Conservation (phyloP, 1,139 yeast genomes). For the Magnusiomyces tetraspermus region DNA sequence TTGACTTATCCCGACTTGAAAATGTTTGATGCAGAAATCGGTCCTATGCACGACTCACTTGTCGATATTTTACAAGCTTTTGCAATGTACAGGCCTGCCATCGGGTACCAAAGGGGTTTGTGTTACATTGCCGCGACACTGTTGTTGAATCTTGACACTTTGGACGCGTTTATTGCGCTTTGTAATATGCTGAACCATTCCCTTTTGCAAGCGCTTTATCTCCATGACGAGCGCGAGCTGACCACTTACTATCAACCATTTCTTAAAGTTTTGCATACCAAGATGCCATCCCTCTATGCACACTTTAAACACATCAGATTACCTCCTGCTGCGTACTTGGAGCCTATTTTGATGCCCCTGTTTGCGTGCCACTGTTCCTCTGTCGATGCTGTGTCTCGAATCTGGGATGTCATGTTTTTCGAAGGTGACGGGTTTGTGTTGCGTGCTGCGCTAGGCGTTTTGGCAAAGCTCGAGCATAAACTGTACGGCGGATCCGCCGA, state of each 20-base stretch:
- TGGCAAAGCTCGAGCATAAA: constrained; percentile 42
- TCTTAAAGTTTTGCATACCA: constrained; percentile 38
- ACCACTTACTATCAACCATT: constrained; percentile 37
- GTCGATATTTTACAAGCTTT: constrained; percentile 29
- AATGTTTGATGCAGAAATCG: constrained; percentile 33
- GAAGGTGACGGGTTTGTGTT: constrained; percentile 48
- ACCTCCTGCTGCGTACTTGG: constrained; percentile 32
- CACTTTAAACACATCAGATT: constrained; percentile 43
- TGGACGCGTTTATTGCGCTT: constrained; percentile 39
- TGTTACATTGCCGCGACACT: constrained; percentile 37
- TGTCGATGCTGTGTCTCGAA: constrained; percentile 34
- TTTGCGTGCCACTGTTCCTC: constrained; percentile 30
- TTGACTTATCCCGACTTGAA: constrained; percentile 39
- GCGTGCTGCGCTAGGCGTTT: constrained; percentile 41
- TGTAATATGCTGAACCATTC: constrained; percentile 37
- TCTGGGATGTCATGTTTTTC: constrained; percentile 52
- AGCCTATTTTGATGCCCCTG: constrained; percentile 32
- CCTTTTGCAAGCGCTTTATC: constrained; percentile 25
- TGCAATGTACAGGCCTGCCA: constrained; percentile 26
- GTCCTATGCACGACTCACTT: constrained; percentile 33
- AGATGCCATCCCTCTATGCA: constrained; percentile 39
- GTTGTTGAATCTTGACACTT: constrained; percentile 33
- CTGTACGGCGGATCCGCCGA: constrained; percentile 40
- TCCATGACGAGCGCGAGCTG: constrained; percentile 26
- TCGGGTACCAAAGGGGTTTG: constrained; percentile 24